Conservation (phyloP, 305 asterid genomes). For the Coffea humblotiana region DNA sequence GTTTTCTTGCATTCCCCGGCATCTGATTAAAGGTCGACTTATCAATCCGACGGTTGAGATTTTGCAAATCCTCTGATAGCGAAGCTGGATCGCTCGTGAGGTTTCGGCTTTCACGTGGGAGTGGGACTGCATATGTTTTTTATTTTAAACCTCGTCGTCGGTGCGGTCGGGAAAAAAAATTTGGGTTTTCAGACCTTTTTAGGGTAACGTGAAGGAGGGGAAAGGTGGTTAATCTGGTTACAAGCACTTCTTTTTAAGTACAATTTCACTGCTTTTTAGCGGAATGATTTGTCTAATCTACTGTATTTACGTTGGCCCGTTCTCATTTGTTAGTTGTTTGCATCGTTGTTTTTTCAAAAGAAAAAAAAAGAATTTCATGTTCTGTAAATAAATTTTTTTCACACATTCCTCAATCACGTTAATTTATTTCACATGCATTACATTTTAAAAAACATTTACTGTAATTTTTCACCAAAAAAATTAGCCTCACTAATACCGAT, state of each 20-base stretch:
- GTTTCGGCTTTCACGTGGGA: conserved; percentile 19
- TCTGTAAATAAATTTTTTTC: too few species aligned
- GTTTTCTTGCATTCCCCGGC: not conserved
- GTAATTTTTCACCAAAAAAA: too few species aligned
- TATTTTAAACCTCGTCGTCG: not conserved
- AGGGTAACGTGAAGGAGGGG: conserved; percentile 7
- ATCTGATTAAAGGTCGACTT: not conserved
- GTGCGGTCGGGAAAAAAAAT: not conserved
- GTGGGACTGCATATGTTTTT: too few species aligned
- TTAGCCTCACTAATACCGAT: too few species aligned
- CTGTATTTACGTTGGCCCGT: not conserved
- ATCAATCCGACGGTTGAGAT: not conserved
- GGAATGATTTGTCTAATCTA: conserved; percentile 3
- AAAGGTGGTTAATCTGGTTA: conserved; percentile 14
- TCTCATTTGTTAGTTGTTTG: not conserved
- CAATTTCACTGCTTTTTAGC: conserved; percentile 10
- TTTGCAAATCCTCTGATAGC: not conserved
- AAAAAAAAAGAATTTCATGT: too few species aligned
- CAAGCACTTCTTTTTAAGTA: conserved; percentile 9
- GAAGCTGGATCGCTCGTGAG: conserved; percentile 20
- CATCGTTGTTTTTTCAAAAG: too few species aligned
- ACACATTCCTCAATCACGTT: too few species aligned
- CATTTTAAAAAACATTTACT: too few species aligned
- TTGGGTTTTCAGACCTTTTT: not conserved
- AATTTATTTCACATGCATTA: too few species aligned